Evolutionary conservation across 805 yeast genomes (phyloP).

Genomic region (Debaryomyces tyrocola): DNA sequence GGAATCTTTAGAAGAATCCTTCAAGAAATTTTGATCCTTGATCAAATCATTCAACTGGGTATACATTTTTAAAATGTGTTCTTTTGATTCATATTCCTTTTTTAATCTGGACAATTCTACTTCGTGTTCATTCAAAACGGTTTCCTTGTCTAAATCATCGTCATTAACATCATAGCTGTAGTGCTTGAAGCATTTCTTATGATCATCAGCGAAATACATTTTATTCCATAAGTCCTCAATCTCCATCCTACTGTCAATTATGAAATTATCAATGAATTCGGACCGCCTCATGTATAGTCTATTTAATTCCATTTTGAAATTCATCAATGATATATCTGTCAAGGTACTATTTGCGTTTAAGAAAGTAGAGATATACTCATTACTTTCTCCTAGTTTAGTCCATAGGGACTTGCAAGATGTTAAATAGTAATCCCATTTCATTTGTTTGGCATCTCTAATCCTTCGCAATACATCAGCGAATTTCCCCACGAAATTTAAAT

Average conservation of each 20-base stretch:
- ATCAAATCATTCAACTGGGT: slow-evolving; percentile 55
- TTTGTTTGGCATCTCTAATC: slow-evolving; percentile 34
- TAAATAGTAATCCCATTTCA: slow-evolving; percentile 33
- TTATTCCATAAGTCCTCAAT: slow-evolving; percentile 63
- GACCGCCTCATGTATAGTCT: slow-evolving; percentile 62
- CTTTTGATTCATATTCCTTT: slow-evolving; percentile 47
- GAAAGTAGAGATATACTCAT: slow-evolving; percentile 42
- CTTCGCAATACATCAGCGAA: slow-evolving; percentile 30
- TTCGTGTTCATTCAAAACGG: slow-evolving; percentile 62
- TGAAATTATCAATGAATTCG: slow-evolving; percentile 65
- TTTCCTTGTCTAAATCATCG: slow-evolving; percentile 53
- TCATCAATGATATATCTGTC: slow-evolving; percentile 46
- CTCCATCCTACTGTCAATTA: slow-evolving; percentile 57
- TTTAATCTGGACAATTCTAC: slow-evolving; percentile 55
- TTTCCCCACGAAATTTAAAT: slow-evolving; percentile 29
- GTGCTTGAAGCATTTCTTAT: slow-evolving; percentile 49
- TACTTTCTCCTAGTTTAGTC: slow-evolving; percentile 54
- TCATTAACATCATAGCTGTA: slow-evolving; percentile 33
- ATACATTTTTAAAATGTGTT: slow-evolving; percentile 57
- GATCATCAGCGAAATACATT: slow-evolving; percentile 56
- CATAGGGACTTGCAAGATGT: slow-evolving; percentile 52
- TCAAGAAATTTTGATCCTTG: slow-evolving; percentile 61
- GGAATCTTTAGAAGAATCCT: slow-evolving; percentile 74
- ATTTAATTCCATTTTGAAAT: slow-evolving; percentile 54
- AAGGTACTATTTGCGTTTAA: slow-evolving; percentile 46